A percentile compares a stretch with the other conserved stretches of the same genome.
Evolutionary conservation across 2,329 filamentous ascomycete species (phyloP).

Genomic region (Saccharata proteae): DNA sequence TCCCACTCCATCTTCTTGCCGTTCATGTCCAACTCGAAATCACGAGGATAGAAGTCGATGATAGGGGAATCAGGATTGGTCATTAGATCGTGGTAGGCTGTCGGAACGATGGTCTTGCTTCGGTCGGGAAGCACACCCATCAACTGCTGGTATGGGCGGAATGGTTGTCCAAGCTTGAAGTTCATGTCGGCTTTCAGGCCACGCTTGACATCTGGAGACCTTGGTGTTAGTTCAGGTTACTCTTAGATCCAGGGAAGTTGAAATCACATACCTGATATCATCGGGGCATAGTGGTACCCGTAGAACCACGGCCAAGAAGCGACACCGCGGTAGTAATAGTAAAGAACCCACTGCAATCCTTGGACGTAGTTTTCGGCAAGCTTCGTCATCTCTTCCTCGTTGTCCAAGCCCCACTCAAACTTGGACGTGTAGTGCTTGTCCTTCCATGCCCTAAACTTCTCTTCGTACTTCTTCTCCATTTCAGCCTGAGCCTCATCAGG

Average conservation of each 20-base stretch:
- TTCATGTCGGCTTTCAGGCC: conserved; percentile 78
- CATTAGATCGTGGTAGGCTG: conserved; percentile 84
- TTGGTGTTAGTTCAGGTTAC: no score
- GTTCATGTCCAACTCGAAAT: conserved; percentile 98
- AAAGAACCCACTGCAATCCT: conserved; percentile 94
- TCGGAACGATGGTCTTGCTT: conserved; percentile 91
- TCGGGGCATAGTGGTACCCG: conserved; percentile 88
- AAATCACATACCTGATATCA: conserved; percentile 63
- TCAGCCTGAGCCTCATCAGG: conserved; percentile 66
- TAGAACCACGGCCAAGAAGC: conserved; percentile 99
- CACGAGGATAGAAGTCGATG: conserved; percentile 92
- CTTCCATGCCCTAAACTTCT: conserved; percentile 89
- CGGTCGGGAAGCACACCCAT: conserved; percentile 97
- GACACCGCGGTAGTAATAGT: conserved; percentile 95
- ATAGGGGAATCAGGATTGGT: conserved; percentile 82
- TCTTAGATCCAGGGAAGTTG: no score
- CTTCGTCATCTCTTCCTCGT: conserved; percentile 66
- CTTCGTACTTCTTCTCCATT: conserved; percentile 75
- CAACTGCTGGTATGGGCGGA: conserved; percentile 87
- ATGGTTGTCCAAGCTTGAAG: conserved; percentile 89
- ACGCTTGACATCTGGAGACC: conserved; percentile 65
- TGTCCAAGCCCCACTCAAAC: conserved; percentile 76
- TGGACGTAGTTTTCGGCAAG: conserved; percentile 95
- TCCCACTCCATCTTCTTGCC: conserved; percentile 99
- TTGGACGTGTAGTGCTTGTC: conserved; percentile 85